Evolutionary conservation across 176 grass and related monocot species (phyloP), one percentile per base, ranked within the genome.

Genomic region (Coix lacrymajobi): DNA sequence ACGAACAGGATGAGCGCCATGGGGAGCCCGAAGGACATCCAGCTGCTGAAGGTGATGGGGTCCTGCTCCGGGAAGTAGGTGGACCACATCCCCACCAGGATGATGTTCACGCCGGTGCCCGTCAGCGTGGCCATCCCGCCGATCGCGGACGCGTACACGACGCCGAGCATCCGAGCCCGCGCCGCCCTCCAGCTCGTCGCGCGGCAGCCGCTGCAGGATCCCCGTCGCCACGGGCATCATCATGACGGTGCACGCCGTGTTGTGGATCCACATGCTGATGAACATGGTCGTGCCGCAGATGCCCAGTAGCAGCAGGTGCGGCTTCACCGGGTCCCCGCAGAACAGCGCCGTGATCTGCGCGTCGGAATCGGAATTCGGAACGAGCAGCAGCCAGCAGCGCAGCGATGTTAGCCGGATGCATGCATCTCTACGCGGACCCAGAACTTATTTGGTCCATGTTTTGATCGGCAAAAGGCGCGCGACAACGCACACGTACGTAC

Each of bases 221-320:
- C 95, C 95, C 20, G 84, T 97, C 5, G 89, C 94, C 16, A 97
- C 92, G 4, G 88, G 92, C 67, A 92, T 94, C 92, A 97, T 97
- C 95, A 97, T 97, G 63, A 97, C 81, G 2, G 95, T 85, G 38
- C 92, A 85, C 0, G 95, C 46, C 58, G 95, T 97, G 92, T 94
- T 97, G 83, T 97, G 92, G 88, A 97, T 97, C 94, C 94, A 97
- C 92, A 97, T 94, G 88, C 92, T 94, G 74, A 94, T 57, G 77
- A 94, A 94, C 25, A 74, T 26, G 4, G 90, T 94, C 24, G 90
- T 97, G 60, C 85, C 90, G 40, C 83, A 89, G 89, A 92, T 85
- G 40, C 95, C 95, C 19, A 97, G 90, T 16, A 97, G 86, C 83
- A 97, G 86, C 69, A 97, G 75, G 25, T 82, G 33, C 24, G 94